These are phyloP conservation scores for Talaromyces sp. DNA, from an alignment of 2,329 filamentous ascomycete genomes.

Conservation along the genomic window DNA sequence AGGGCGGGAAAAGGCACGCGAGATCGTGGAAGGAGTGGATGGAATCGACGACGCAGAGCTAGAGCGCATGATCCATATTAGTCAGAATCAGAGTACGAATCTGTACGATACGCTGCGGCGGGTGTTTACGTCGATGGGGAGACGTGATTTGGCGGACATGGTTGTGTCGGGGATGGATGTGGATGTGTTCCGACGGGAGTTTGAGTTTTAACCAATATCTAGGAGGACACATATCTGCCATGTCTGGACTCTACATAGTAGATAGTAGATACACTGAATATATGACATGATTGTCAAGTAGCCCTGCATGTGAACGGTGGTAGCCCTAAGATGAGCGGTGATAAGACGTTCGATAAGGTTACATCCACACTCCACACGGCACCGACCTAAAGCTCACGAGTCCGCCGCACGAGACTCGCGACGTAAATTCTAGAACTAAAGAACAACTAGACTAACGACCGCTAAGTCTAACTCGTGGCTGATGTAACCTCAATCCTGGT, in stretches of 20 bases:
- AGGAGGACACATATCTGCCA: too few species aligned
- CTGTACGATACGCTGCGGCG: conserved; percentile 89
- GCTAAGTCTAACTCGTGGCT: not conserved
- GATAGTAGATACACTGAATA: not conserved
- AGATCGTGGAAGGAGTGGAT: conserved; percentile 66
- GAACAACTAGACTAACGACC: not conserved
- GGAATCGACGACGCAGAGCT: conserved; percentile 67
- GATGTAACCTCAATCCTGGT: conserved; percentile 2
- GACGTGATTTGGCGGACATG: conserved; percentile 80
- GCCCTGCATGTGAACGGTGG: not conserved
- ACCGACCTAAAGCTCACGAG: not conserved
- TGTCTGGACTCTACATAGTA: not conserved
- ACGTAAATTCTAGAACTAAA: not conserved
- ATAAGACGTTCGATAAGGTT: not conserved
- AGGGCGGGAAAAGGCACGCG: conserved; percentile 75
- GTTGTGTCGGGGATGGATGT: conserved; percentile 89
- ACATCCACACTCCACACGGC: not conserved
- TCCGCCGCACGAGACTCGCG: not conserved
- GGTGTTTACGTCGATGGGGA: conserved; percentile 95
- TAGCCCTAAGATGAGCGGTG: not conserved
- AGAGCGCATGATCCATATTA: conserved; percentile 73
- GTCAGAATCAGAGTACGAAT: conserved; percentile 93
- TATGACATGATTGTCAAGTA: not conserved
- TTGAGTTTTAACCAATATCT: conserved; percentile 65
- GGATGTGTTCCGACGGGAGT: conserved; percentile 80